Evolutionary conservation across 345 rosid genomes (phyloP).

Genomic region (Bruguiera gymnorhiza): DNA sequence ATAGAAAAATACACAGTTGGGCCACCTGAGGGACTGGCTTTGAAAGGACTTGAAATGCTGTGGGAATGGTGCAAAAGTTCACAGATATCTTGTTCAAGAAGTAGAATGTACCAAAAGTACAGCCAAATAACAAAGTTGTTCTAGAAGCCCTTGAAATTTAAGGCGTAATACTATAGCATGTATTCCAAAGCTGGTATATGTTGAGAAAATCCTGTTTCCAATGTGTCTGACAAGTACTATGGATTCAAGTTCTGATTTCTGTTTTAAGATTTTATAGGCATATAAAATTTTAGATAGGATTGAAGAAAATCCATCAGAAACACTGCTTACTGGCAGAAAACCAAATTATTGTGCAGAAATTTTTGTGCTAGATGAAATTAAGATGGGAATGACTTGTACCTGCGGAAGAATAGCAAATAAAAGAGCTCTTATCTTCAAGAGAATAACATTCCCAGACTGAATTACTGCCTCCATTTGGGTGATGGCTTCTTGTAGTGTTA

Average conservation of each 20-base stretch:
- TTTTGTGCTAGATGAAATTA: not conserved
- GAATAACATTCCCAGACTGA: constrained; percentile 68
- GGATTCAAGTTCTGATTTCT: not conserved
- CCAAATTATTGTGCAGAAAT: not conserved
- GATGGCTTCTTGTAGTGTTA: constrained; percentile 70
- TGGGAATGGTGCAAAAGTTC: too few relatives aligned
- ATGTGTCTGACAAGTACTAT: not conserved
- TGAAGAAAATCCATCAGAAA: not conserved
- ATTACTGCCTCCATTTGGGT: constrained; percentile 67
- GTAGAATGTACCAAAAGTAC: too few relatives aligned
- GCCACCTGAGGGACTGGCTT: too few relatives aligned
- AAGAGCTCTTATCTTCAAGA: constrained; percentile 87
- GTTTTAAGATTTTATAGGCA: not conserved
- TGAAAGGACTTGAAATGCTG: too few relatives aligned
- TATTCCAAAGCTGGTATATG: too few relatives aligned
- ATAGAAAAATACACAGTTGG: too few relatives aligned
- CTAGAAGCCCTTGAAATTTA: too few relatives aligned
- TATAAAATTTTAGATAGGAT: not conserved
- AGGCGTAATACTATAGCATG: too few relatives aligned
- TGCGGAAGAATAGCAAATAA: constrained; percentile 72
- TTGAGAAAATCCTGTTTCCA: too few relatives aligned
- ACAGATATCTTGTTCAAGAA: too few relatives aligned
- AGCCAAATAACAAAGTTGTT: too few relatives aligned
- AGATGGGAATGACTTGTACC: constrained; percentile 37
- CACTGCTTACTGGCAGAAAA: too few relatives aligned